Base-by-base conservation (phyloP, 805 yeast genomes). In the Starmerella sp. region DNA sequence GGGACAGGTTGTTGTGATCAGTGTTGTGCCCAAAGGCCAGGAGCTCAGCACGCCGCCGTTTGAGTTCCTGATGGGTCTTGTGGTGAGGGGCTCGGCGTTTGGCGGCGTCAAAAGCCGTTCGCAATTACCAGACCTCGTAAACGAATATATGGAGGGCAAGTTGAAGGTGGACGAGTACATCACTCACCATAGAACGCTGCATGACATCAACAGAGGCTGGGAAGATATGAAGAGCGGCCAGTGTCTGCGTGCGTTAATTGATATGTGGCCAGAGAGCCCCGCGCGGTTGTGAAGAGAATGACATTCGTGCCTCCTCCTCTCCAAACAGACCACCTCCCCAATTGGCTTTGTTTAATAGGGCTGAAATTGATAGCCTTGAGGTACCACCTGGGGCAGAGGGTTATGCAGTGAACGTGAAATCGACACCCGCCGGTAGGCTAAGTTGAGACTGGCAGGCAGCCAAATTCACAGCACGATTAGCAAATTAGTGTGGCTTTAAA, bases 21-120 rank as follows among this genome's bases (percentile, higher is more conserved):
- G 98, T 71, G 99, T 93, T 63, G 99, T 98, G 48, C 95, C 96
- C 63, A 95, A 97, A 42, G 99, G 98, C 62, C 78, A 89, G 73
- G 97, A 93, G 75, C 90, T 95, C 61, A 73, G 95, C 56, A 93
- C 97, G 48, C 82, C 97, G 74, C 98, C 99, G 58, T 93, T 93
- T 86, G 97, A 91, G 77, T 81, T 93, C 71, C 97, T 93, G 61
- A 93, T 97, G 43, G 99, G 99, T 65, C 84, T 98, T 75, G 95
- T 86, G 52, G 91, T 98, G 97, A 86, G 81, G 71, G 99, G 99
- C 65, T 87, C 95, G 67, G 99, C 99, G n/a, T 93, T 88, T 65
- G 99, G 99, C 66, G 98, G 97, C 71, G 89, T 93, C 68, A 93
- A 93, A 75, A 97, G 98, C 69, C 85, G 97, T 76, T 69, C 96